Percentiles rank a stretch among this genome's conserved stretches.
Conservation (phyloP, 2,329 filamentous ascomycete genomes). For the Rachicladosporium sp. region DNA sequence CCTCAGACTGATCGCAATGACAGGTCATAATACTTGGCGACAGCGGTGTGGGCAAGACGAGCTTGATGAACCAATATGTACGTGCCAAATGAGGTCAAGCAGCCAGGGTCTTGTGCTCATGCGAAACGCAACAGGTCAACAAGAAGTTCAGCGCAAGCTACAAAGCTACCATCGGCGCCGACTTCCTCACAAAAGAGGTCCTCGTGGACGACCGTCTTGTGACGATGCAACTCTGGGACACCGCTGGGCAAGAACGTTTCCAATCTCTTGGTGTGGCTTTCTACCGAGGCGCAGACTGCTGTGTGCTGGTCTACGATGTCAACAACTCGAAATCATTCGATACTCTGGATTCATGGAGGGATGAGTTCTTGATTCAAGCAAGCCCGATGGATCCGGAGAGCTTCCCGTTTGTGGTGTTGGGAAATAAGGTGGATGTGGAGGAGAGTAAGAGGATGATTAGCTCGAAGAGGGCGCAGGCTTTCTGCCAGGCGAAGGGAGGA, state of each 20-base stretch:
- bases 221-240: slow-evolving; percentile 99
- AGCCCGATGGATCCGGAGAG: slow-evolving; percentile 92
- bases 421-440: slow-evolving; percentile 98
- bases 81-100: slow-evolving; percentile 23
- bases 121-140: slow-evolving; percentile 60
- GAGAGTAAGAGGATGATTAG: slow-evolving; percentile 95
- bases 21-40: slow-evolving; percentile 98
- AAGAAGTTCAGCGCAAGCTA: slow-evolving; percentile 99
- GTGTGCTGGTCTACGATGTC: slow-evolving; percentile 93
- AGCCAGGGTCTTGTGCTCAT: background rate
- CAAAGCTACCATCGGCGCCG: slow-evolving; percentile 97
- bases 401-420: slow-evolving; percentile 95
- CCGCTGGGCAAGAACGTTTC: slow-evolving; percentile 91
- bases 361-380: slow-evolving; percentile 96
- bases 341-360: slow-evolving; percentile 93
- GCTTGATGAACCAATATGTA: slow-evolving; percentile 99
- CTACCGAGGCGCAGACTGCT: slow-evolving; percentile 95
- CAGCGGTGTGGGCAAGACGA: slow-evolving; percentile 97
- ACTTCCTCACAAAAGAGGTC: slow-evolving; percentile 97
- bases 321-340: slow-evolving; percentile 99
- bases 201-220: slow-evolving; percentile 93
- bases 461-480: slow-evolving; percentile 89
- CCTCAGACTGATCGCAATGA: slow-evolving; percentile 11
- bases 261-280: slow-evolving; percentile 95
- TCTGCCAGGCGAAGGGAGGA: slow-evolving; percentile 92